These are phyloP conservation scores for Monosporascus cannonballus DNA, from an alignment of 2,329 filamentous ascomycete genomes.

Conservation along the genomic window DNA sequence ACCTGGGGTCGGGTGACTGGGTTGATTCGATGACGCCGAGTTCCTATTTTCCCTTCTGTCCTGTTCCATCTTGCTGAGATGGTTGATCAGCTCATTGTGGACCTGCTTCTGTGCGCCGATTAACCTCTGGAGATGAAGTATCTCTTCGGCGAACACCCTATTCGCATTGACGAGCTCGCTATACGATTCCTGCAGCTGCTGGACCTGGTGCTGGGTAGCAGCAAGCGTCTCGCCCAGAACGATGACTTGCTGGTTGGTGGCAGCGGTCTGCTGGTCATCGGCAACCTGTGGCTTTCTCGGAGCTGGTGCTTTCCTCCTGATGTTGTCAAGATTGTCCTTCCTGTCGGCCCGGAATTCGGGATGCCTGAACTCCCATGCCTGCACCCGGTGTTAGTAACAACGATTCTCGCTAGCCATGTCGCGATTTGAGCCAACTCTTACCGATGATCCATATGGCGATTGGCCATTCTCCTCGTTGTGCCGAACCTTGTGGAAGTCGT, in stretches of 20 bases:
- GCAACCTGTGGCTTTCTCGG: constrained; percentile 65
- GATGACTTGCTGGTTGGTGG: constrained; percentile 81
- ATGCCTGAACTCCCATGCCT: constrained; percentile 97
- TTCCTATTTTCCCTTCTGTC: constrained; percentile 36
- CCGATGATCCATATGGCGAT: constrained; percentile 75
- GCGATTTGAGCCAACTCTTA: constrained; percentile 35
- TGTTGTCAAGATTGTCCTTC: constrained; percentile 95
- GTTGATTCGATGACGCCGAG: constrained; percentile 24
- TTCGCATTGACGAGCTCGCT: constrained; percentile 66
- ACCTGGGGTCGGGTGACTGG: constrained; percentile 30
- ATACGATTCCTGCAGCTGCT: constrained; percentile 78
- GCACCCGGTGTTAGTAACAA: constrained; percentile 23
- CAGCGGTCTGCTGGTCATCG: constrained; percentile 63
- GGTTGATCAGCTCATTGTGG: constrained; percentile 51
- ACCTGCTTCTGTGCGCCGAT: constrained; percentile 52
- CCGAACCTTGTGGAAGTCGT: constrained; percentile 83
- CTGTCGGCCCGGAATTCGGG: constrained; percentile 93
- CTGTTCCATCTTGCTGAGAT: constrained; percentile 44
- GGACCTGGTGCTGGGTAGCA: constrained; percentile 87
- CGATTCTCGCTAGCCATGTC: constrained; percentile 5
- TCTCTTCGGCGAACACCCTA: constrained; percentile 55
- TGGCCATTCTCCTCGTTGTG: constrained; percentile 81
- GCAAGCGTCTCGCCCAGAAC: constrained; percentile 82
- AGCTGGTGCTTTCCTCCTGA: constrained; percentile 88
- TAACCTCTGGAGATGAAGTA: constrained; percentile 55